Conservation (phyloP, 768 basidiomycete species). For the Panellus pusillus region DNA sequence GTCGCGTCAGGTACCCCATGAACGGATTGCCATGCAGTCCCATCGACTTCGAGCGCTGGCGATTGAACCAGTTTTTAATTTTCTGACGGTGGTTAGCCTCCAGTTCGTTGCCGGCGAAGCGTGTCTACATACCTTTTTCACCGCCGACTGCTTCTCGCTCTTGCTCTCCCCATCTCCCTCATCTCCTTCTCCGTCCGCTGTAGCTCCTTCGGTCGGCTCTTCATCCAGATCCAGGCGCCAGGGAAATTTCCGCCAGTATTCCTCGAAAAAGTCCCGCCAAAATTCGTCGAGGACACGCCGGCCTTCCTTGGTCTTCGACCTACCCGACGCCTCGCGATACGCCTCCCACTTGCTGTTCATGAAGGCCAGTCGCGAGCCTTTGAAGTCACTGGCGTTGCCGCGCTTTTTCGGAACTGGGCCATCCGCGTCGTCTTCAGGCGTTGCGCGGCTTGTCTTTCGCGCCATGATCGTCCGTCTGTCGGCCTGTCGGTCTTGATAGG, state of each 20-base stretch:
- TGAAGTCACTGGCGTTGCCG: neutral
- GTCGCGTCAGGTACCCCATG: neutral
- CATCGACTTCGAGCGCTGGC: neutral
- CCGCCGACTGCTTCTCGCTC: neutral
- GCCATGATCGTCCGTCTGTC: no score
- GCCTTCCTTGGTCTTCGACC: neutral
- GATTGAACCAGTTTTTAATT: slow-evolving; percentile 3
- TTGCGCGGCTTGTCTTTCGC: neutral
- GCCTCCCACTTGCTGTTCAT: neutral
- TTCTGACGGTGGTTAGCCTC: neutral
- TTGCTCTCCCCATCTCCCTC: neutral
- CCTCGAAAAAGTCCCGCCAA: neutral
- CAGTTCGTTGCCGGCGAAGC: no score
- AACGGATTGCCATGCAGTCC: neutral
- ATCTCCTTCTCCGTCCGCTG: neutral
- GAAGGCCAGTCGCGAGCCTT: neutral
- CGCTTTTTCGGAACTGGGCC: neutral
- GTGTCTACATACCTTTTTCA: neutral
- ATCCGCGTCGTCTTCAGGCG: neutral
- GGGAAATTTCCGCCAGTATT: neutral
- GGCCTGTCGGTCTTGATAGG: neutral
- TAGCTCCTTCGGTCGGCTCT: neutral
- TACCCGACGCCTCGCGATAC: neutral
- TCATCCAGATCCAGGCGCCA: neutral
- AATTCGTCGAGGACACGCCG: neutral